Evolutionary conservation across 257 asterid genomes (phyloP), one percentile per base, ranked within the genome.

Genomic region (Oldenlandia corymbosa): DNA sequence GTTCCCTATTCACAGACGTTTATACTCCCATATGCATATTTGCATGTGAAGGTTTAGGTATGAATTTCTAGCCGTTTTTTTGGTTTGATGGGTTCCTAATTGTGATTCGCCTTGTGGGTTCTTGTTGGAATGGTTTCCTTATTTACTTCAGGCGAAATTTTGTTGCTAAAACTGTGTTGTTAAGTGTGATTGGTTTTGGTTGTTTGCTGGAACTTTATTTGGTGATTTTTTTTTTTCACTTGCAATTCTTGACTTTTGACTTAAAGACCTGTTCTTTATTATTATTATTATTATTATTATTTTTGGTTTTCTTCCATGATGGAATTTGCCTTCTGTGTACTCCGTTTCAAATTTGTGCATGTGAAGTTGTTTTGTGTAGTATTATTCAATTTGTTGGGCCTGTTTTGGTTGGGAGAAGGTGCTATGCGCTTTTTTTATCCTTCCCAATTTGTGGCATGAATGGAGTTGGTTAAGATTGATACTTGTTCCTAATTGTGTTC

Each of bases 1-100:
- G n/a, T n/a, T n/a, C n/a, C n/a, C 39, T 3, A 34, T 34, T 34
- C 39, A 34, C 39, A 34, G 39, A 4, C 9, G 39, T 9, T 3
- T 34, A 34, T 3, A 34, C 9, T 34, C 39, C 6, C 1, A 16
- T 56, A 10, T 12, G 30, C 6, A 21, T 57, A 31, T 57, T 2
- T 57, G 62, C 62, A 57, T 34, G 62, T 34, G 5, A 34, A 32
- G 27, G 45, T 47, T 47, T 20, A n/a, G 53, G 24, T n/a, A 20
- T 18, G 53, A 47, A 47, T 47, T 20, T 17, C 11, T 47, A 18
- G 24, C 21, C 2, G 7, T 4, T 45, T 20, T 20, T n/a, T 47
- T 5, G 11, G 1, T 34, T 34, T 34, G 39, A 34, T 1, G 53
- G 53, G 6, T 8, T 47, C 20, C 9, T 47, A 5, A 17, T 47